Base-by-base conservation (phyloP, 306 rosid species). In the Sophora flavescens region DNA sequence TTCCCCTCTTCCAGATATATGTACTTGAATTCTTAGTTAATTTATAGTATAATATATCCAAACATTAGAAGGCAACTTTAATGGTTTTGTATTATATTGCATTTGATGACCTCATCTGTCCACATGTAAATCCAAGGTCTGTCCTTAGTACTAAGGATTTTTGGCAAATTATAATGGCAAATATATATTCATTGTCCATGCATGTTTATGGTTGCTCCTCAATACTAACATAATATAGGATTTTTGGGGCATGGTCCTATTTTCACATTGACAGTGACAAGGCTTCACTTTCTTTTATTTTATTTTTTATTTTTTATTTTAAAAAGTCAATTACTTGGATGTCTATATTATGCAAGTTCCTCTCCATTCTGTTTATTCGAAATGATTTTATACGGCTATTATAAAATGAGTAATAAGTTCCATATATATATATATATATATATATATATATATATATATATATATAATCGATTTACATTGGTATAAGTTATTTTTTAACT, bases 1-100 rank as follows among this genome's bases (percentile, higher is more conserved):
- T 78, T 78, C 76, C 74, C 60, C 67, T 68, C 4, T 59, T 81
- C 83, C 47, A 66, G 45, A 66, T 47, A 65, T 66, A 52, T 77
- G 60, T 56, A 58, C 76, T 32, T 58, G 66, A 59, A 35, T 38
- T 50, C 38, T 38, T 60, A 32, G 56, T 71, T 60, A 32, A 48
- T 71, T 64, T 42, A 64, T 44, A 16, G 2, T 48, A 39, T 41
- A 63, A 36, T 36, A 36, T 22, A 22, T 22, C 63, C 65, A 4
- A 15, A 33, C 61, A 11, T 18, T 63, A 33, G 47, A 48, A 63
- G 26, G 38, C 59, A 50, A 62, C 78, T 81, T 69, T 62, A 22
- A 52, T 41, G 11, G 8, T 41, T 41, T 60, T 61, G 22, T 22
- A 22, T 42, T 76, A 51, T 81, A 81, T 76, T 76, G 36, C 7